phyloP scores from a whole-genome alignment of 2,329 filamentous ascomycete species.

The Colletotrichum zoysiae region DNA sequence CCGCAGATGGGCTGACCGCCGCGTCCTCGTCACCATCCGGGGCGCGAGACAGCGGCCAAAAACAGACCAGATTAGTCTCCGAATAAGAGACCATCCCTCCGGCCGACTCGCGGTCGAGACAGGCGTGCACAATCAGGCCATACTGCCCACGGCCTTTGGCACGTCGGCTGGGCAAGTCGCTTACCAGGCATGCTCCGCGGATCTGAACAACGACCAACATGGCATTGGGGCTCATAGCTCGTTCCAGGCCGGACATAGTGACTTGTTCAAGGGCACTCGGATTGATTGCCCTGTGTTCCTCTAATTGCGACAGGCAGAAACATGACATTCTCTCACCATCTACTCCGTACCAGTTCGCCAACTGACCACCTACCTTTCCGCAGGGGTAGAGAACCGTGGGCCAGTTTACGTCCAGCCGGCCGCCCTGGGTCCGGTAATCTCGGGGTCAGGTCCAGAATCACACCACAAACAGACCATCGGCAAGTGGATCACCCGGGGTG shows the following conservation, averaged over 20 bases:
- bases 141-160: no score
- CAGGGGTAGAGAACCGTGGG: neutral
- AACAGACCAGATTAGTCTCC: neutral
- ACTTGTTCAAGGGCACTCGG: neutral
- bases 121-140: constrained; percentile 1
- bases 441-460: constrained; percentile 32
- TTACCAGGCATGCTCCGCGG: neutral
- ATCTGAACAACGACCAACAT: neutral
- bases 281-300: neutral
- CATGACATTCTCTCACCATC: neutral
- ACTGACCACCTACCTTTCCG: neutral
- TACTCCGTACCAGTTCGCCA: neutral
- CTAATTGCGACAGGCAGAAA: neutral
- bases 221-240: neutral
- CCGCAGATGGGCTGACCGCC: constrained; percentile 7
- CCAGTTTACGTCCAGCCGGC: neutral
- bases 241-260: neutral
- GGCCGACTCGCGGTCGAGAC: constrained; percentile 5
- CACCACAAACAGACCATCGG: constrained; percentile 40
- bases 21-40: constrained; percentile 6
- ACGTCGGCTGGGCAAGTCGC: neutral
- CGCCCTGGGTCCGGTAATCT: constrained; percentile 35
- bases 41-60: neutral
- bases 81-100: neutral
- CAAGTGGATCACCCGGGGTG: constrained; percentile 38